Evolutionary conservation across 257 asterid species (phyloP).

Genomic region (Paulownia fortunei): DNA sequence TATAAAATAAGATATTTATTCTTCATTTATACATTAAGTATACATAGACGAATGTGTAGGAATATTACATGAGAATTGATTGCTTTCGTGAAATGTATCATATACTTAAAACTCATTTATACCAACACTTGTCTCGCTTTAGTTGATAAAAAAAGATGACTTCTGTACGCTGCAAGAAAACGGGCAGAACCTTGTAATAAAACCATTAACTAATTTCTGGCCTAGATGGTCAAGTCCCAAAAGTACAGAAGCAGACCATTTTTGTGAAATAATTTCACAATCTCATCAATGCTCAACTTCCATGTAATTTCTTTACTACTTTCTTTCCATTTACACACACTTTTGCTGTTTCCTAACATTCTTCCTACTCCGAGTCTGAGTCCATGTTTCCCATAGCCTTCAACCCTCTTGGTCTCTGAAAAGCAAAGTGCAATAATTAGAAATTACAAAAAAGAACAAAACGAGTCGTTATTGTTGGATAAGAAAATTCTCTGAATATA

Average conservation of each 20-base stretch:
- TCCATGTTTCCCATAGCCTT: conserved; percentile 72
- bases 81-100: too few relatives aligned
- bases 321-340: background rate
- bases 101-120: background rate
- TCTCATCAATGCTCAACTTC: background rate
- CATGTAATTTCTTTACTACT: background rate
- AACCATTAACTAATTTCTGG: background rate
- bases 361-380: conserved; percentile 55
- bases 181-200: background rate
- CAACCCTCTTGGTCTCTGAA: conserved; percentile 69
- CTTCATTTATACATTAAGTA: too few relatives aligned
- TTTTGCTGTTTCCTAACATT: background rate
- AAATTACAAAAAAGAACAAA: too few relatives aligned
- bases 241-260: background rate
- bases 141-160: background rate
- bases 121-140: background rate
- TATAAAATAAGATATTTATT: too few relatives aligned
- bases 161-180: too few relatives aligned
- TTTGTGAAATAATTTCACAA: conserved; percentile 6
- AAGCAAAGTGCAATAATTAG: background rate
- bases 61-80: too few relatives aligned
- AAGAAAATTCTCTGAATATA: background rate
- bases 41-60: too few relatives aligned
- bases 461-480: background rate
- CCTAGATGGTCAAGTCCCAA: background rate